phyloP scores from a whole-genome alignment of 1,284 basidiomycete species.

The Rhizoctonia solani region DNA sequence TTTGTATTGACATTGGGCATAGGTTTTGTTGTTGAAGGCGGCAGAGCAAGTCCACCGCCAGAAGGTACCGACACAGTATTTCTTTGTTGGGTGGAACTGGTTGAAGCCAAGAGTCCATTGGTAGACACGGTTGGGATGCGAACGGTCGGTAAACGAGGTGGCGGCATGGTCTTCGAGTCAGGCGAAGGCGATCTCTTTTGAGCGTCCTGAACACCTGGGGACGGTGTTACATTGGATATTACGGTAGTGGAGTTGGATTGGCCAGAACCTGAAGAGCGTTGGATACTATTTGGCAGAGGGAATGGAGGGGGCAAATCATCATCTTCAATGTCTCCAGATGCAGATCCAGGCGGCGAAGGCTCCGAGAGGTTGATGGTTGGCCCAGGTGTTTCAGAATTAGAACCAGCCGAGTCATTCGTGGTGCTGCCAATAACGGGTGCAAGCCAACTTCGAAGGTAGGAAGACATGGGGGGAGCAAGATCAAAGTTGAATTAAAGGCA shows the following conservation, averaged over 20 bases:
- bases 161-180: conserved; percentile 69
- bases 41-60: conserved; percentile 53
- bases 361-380: conserved; percentile 39
- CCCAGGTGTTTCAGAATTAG: conserved; percentile 9
- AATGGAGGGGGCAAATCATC: conserved; percentile 76
- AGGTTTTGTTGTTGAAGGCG: conserved; percentile 60
- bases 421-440: conserved; percentile 7
- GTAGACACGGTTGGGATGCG: conserved; percentile 48
- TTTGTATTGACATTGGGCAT: conserved; percentile 52
- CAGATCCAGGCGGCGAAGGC: conserved; percentile 26
- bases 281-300: conserved; percentile 78
- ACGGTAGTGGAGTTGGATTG: not conserved
- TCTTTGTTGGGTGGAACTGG: conserved; percentile 35
- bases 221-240: not conserved
- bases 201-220: too few relatives aligned
- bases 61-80: conserved; percentile 48
- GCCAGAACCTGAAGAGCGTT: conserved; percentile 54
- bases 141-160: conserved; percentile 61
- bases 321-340: conserved; percentile 31
- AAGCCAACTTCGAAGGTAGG: conserved; percentile 39
- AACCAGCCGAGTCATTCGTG: not conserved
- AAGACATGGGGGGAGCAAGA: conserved; percentile 36
- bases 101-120: conserved; percentile 39
- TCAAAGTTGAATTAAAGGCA: too few relatives aligned
- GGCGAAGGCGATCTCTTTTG: conserved; percentile 49